These are phyloP conservation scores for Sinapis alba DNA, from an alignment of 441 rosid genomes.

Conservation along the genomic window DNA sequence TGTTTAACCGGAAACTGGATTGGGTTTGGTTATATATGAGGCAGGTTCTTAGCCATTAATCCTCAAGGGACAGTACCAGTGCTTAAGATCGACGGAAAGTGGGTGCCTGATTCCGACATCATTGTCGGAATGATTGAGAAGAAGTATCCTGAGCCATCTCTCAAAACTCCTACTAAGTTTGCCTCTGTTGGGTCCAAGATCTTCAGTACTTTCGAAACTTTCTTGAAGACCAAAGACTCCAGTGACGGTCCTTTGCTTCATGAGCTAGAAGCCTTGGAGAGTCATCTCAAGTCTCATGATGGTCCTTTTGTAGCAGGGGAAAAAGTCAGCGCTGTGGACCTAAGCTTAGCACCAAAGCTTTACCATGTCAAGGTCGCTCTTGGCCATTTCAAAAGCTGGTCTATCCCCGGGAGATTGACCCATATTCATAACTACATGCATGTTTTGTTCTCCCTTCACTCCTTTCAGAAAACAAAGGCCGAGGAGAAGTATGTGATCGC, in stretches of 20 bases:
- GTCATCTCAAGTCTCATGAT: constrained; percentile 72
- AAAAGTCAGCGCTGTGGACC: constrained; percentile 73
- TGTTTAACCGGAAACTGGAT: neutral
- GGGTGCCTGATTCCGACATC: constrained; percentile 90
- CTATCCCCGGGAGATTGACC: constrained; percentile 64
- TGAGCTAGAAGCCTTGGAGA: constrained; percentile 81
- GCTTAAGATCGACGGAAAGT: constrained; percentile 74
- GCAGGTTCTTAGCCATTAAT: constrained; percentile 80
- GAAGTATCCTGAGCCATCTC: constrained; percentile 79
- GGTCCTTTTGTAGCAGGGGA: constrained; percentile 88
- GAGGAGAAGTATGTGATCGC: constrained; percentile 61
- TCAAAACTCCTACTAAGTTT: constrained; percentile 64
- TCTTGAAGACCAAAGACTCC: constrained; percentile 85
- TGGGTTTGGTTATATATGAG: neutral
- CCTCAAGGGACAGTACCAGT: constrained; percentile 91
- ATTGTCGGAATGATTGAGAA: constrained; percentile 79
- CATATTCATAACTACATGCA: constrained; percentile 66
- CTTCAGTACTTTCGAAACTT: constrained; percentile 59
- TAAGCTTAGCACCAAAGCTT: constrained; percentile 89
- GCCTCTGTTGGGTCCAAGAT: constrained; percentile 78
- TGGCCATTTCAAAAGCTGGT: constrained; percentile 89
- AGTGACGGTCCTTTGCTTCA: constrained; percentile 65
- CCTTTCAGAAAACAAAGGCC: constrained; percentile 70
- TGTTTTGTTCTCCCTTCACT: constrained; percentile 57
- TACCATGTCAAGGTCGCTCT: constrained; percentile 85